Evolutionary conservation across 352 stramenopile species (phyloP).

Genomic region (Pythium catenulatum): DNA sequence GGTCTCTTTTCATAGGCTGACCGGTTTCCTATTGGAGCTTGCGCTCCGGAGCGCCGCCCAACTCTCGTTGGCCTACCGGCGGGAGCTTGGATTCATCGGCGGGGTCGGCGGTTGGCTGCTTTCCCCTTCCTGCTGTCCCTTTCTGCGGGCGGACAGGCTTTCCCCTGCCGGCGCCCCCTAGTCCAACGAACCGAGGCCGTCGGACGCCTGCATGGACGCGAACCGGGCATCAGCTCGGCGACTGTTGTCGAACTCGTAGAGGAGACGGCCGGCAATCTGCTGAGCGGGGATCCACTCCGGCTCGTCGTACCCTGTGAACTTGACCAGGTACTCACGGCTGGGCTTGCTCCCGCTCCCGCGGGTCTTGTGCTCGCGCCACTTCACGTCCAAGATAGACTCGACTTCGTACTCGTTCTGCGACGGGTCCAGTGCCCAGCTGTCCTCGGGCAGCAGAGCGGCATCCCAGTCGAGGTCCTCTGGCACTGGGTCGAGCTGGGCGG

Average conservation of each 20-base stretch:
- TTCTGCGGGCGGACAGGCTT: not conserved
- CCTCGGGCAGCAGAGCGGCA: conserved; percentile 44
- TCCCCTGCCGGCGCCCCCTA: not conserved
- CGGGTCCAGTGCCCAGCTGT: conserved; percentile 34
- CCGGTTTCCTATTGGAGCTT: not conserved
- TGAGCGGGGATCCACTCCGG: not conserved
- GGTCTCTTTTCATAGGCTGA: not conserved
- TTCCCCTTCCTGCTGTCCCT: not conserved
- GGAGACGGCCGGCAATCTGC: not conserved
- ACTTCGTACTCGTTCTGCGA: conserved; percentile 15
- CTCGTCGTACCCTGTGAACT: conserved; percentile 5
- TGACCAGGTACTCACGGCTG: conserved; percentile 4
- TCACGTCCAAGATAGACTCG: conserved; percentile 33
- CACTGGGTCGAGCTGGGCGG: not conserved
- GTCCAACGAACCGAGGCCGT: not conserved
- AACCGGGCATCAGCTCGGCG: not conserved
- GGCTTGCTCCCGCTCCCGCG: not conserved
- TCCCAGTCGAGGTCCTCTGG: conserved; percentile 24
- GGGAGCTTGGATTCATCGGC: not conserved
- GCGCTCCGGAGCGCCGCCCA: not conserved
- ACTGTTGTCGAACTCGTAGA: conserved; percentile 45
- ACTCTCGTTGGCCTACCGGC: not conserved
- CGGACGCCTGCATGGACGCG: conserved; percentile 7
- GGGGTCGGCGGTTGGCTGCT: not conserved
- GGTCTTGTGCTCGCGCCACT: not conserved